phyloP scores from a whole-genome alignment of 2,329 filamentous ascomycete species.

The Penicillium griseofulvum region DNA sequence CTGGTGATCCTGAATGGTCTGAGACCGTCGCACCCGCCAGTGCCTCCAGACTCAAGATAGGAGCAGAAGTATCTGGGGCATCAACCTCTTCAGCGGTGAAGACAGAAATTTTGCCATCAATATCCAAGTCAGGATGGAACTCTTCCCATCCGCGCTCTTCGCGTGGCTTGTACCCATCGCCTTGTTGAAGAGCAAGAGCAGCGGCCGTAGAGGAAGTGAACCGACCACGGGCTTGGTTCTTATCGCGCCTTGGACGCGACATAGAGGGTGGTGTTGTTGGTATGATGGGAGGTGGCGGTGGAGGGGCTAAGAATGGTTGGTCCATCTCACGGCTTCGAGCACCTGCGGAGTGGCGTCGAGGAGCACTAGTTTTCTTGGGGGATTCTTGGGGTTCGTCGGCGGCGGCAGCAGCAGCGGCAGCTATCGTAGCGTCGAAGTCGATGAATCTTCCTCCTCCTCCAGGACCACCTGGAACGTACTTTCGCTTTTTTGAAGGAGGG shows the following conservation, averaged over 20 bases:
- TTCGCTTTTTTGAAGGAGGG: conserved; percentile 66
- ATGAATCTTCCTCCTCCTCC: conserved; percentile 83
- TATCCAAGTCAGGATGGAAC: conserved; percentile 92
- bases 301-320: conserved; percentile 24
- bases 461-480: conserved; percentile 82
- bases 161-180: conserved; percentile 93
- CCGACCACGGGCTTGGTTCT: conserved; percentile 56
- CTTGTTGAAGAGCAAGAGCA: conserved; percentile 83
- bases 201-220: conserved; percentile 83
- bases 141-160: conserved; percentile 98
- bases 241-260: conserved; percentile 42
- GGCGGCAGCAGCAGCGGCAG: conserved; percentile 64
- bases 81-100: conserved; percentile 84
- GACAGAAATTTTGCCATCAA: conserved; percentile 74
- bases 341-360: conserved; percentile 46
- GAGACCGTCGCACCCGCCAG: conserved; percentile 23
- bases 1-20: conserved; percentile 42
- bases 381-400: conserved; percentile 49
- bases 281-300: conserved; percentile 28
- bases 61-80: conserved; percentile 58
- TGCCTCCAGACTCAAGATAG: conserved; percentile 37
- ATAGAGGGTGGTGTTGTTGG: conserved; percentile 40
- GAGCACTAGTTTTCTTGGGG: conserved; percentile 24
- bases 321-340: conserved; percentile 53
- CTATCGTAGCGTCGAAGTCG: conserved; percentile 56